Base-by-base conservation (phyloP, 2,329 filamentous ascomycete genomes). In the Trematosphaeria pertusa region DNA sequence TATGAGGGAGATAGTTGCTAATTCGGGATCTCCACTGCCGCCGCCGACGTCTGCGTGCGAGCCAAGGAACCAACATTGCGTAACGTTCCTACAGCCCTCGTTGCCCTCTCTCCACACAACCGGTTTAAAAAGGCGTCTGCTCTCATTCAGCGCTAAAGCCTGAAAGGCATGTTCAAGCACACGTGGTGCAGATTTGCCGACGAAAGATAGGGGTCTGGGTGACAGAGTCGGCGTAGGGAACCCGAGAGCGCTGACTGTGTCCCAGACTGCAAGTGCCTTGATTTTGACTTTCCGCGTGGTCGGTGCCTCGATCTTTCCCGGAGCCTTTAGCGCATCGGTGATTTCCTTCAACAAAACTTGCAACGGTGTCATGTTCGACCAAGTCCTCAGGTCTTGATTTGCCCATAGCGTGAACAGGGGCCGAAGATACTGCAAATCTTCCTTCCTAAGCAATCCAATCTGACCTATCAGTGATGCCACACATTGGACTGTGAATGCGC, bases 11-110 rank as follows among this genome's bases (percentile, higher is more conserved):
- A 79, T 75, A 19, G 77, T 73, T 8, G 73, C 67, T 10, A 75
- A 65, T 20, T 74, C 67, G 30, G 42, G 15, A 19, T 31, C 40
- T 26, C 36, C 43, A n/a, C 64, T 68, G 0, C 73, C 72, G 14
- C 77, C 77, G 4, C 77, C 77, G 10, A 78, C 61, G 34, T 78
- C 74, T 19, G 70, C 69, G 52, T 80, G 77, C 7, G 67, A 69
- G 3, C 78, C 78, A 0, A 76, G 75, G 39, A 79, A 79, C 78
- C 78, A 80, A 21, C 73, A 72, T 55, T 79, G 77, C 19, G 69
- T 67, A 14, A 78, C 12, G 17, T 52, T 36, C 2, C 71, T 73
- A n/a, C n/a, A n/a, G 19, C 17, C 4, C 26, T 37, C 62, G 50
- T 66, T 69, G 43, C 8, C 8, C 24, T 28, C 24, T 7, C 8